Conservation (phyloP, 1,284 basidiomycete genomes). For the Cutaneotrichosporon arboriforme region DNA sequence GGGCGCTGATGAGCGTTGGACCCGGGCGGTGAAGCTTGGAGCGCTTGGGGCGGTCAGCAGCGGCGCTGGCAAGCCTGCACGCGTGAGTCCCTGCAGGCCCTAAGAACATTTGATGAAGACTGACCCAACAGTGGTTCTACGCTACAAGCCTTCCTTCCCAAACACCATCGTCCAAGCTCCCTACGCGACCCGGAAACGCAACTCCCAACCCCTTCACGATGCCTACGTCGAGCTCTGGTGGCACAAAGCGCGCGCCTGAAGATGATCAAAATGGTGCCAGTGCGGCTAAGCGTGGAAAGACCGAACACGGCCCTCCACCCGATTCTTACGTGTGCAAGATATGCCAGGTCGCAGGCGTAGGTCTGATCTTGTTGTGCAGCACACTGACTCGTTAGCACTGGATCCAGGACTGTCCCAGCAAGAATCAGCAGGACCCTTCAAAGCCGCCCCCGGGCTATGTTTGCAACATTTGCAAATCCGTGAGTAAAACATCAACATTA, state of each 20-base stretch:
- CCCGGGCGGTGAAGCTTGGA: conserved; percentile 76
- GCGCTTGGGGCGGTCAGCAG: conserved; percentile 64
- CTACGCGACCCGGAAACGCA: conserved; percentile 32
- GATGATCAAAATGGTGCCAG: conserved; percentile 30
- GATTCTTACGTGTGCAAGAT: conserved; percentile 81
- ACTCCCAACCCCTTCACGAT: conserved; percentile 39
- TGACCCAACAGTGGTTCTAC: conserved; percentile 61
- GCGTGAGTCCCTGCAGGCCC: conserved; percentile 61
- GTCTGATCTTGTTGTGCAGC: conserved; percentile 5
- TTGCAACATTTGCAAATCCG: conserved; percentile 45
- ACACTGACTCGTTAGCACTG: conserved; percentile 33
- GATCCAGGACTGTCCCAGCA: conserved; percentile 46
- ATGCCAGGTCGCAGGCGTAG: conserved; percentile 56
- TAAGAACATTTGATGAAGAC: background rate
- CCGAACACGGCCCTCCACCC: conserved; percentile 53
- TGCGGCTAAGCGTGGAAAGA: conserved; percentile 50
- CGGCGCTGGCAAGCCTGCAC: conserved; percentile 64
- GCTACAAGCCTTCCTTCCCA: conserved; percentile 61
- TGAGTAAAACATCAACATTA: conserved; percentile 36
- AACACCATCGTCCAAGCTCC: conserved; percentile 34
- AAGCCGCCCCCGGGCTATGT: conserved; percentile 38
- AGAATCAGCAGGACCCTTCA: conserved; percentile 21
- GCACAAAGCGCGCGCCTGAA: conserved; percentile 58
- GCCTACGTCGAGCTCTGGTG: conserved; percentile 3
- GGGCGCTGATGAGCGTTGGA: conserved; percentile 55